Base-by-base conservation (phyloP, 2,329 filamentous ascomycete species). In the Aspergillus piperis region DNA sequence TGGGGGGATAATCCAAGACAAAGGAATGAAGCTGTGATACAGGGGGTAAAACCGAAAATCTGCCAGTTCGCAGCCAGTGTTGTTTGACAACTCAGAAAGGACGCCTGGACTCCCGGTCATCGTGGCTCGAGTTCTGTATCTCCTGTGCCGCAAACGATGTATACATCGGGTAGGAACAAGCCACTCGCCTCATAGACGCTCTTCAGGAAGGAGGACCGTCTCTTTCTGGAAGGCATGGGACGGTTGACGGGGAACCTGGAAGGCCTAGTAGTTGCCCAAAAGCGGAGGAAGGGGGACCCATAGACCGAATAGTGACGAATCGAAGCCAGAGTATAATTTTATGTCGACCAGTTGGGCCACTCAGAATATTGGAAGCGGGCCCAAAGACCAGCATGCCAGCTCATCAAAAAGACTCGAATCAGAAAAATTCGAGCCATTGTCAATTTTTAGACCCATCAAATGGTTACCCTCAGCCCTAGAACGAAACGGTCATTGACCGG, bases 31-130 rank as follows among this genome's bases (percentile, higher is more conserved):
- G 61, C 59, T 66, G 65, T 67, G 60, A 66, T 65, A 68, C 57
- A 66, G 59, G 59, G 59, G 61, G 32, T 13, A 61, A 64, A 65
- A 63, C 63, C 11, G 59, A 64, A 65, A 63, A 63, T 64, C 62
- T 63, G 60, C 54, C 49, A 57, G 41, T 53, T 60, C 32, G 39
- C 38, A 54, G 21, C 23, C 52, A 54, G 38, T 54, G 41, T 47
- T 30, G 53, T 59, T 66, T 65, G 71, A 70, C 71, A 71, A 72
- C 65, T 67, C 69, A 70, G 65, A 68, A 62, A 64, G 32, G 32
- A 64, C 49, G 58, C 53, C 41, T 19, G 44, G 30, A 10, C 54
- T 57, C 32, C 49, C 60, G 10, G 56, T 54, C 54, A 57, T 54
- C 36, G 50, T 54, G 57, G 50, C 53, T 59, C 57, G 55, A 48